Base-by-base conservation (phyloP, 2,329 filamentous ascomycete species). In the Nigrospora sphaerica region DNA sequence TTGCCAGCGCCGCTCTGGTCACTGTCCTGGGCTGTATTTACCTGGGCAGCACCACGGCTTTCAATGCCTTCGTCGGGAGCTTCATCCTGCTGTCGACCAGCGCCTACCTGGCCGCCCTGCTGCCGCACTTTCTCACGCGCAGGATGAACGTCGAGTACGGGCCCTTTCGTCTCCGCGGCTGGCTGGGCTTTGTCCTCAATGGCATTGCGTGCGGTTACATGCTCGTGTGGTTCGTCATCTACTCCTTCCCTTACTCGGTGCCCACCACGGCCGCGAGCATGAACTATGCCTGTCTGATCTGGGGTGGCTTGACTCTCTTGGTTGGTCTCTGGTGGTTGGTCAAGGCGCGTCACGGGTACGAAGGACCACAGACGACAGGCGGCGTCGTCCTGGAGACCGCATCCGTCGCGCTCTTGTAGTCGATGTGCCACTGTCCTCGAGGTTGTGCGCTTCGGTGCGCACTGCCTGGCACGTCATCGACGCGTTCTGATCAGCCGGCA, bases 41-140 rank as follows among this genome's bases (percentile, higher is more conserved):
- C 52, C 73, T 87, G 1, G 83, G 78, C n/a, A 80, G 72, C 49
- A 74, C 71, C 1, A 83, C 80, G 0, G 84, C 84, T 0, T 88
- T 87, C 64, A 75, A 78, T 37, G 83, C 83, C 0, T 78, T 87
- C 23, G 76, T 86, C 9, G 80, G 80, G 11, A 64, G 60, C 31
- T 70, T 67, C 47, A 31, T 51, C 10, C 38, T 52, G 17, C 45
- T 55, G 31, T 48, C 47, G 18, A 49, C 42, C 17, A 54, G 79
- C 11, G 82, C 78, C 0, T 87, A 83, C 58, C 67, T 84, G 3
- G 77, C 78, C 1, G 80, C 81, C 7, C 81, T 88, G 45, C 62
- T 86, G 1, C 77, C 78, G 0, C 73, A 80, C 50, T 62, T 81
- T 1, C 48, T 80, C 0, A 73, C 70, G 0, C 54, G 65, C 0